Percentiles rank a stretch among this genome's conserved stretches.
These are phyloP conservation scores for Pythium phragmitis DNA, from an alignment of 352 stramenopile genomes.

Conservation along the genomic window DNA sequence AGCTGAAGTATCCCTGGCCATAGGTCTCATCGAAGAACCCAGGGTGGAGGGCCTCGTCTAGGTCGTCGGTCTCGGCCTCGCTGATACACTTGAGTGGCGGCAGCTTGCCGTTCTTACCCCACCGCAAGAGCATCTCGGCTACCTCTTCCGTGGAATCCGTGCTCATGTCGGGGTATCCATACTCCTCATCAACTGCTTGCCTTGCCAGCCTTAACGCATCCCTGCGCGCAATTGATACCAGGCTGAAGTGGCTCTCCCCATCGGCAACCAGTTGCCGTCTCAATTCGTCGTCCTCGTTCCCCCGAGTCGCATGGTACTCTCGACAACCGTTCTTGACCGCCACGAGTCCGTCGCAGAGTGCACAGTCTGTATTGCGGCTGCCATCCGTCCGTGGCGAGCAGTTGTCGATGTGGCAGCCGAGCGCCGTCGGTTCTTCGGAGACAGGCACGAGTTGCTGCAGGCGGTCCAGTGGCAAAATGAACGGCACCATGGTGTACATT, in stretches of 20 bases:
- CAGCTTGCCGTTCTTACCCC: no score
- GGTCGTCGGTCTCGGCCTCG: not conserved
- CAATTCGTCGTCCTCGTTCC: not conserved
- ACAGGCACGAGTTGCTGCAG: not conserved
- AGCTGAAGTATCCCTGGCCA: no score
- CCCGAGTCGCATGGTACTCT: not conserved
- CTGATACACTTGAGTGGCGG: no score
- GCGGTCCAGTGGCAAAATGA: not conserved
- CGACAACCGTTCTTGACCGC: not conserved
- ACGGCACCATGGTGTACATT: not conserved
- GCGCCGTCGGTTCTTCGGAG: not conserved
- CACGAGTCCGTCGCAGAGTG: not conserved
- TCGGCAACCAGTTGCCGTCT: not conserved
- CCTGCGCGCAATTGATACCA: no score
- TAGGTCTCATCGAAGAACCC: no score
- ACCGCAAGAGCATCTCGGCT: no score
- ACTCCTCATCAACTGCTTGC: not conserved
- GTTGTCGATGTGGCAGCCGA: conserved; percentile 2
- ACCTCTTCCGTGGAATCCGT: no score
- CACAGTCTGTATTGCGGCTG: not conserved
- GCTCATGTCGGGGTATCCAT: not conserved
- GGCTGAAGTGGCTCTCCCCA: no score
- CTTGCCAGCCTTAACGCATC: no score
- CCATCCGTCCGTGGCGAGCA: not conserved
- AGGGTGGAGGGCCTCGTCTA: not conserved